Base-by-base conservation (phyloP, 2,329 filamentous ascomycete species). In the Sclerotinia glacialis region DNA sequence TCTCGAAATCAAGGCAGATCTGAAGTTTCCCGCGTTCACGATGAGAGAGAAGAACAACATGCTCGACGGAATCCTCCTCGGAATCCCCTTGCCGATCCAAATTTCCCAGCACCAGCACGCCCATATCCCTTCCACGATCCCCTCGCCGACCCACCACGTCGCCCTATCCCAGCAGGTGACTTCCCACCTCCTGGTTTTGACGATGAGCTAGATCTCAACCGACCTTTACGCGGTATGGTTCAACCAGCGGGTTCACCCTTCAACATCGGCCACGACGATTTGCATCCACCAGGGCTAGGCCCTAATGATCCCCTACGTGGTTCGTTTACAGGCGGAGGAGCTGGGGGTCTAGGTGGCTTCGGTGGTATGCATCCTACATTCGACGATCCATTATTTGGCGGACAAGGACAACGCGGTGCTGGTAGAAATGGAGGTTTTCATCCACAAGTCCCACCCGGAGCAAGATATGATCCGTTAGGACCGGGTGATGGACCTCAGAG, bases 291-390 rank as follows among this genome's bases (percentile, higher is more conserved):
- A 12, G 92, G 92, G 0, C 80, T 99, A 0, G 93, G 93, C 0
- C 93, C 93, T 0, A 82, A 93, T 72, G 93, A 97, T 77, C 93
- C 94, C 16, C 79, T 97, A 3, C 81, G 90, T 42, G 85, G 86
- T 5, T 84, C 85, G 2, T 85, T 92, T 65, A 85, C 87, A 8
- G 82, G 83, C 31, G 83, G 85, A n/a, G 78, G 87, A 6, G 81
- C 82, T 28, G 79, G 83, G n/a, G 81, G 82, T 0, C 85, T 86
- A 28, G 80, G 83, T 26, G 81, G 82, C 1, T 85, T 86, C 18
- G 85, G 87, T 26, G 84, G 84, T 14, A 99, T 99, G 95, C 91
- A 97, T 78, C 95, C 95, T 0, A 96, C 93, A 0, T 95, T 97
- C 76, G 92, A 97, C 73, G 93, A 98, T 75, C 92, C 92, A 8